phyloP scores from a whole-genome alignment of 2,329 filamentous ascomycete genomes.

The Leptographium wingfieldii region DNA sequence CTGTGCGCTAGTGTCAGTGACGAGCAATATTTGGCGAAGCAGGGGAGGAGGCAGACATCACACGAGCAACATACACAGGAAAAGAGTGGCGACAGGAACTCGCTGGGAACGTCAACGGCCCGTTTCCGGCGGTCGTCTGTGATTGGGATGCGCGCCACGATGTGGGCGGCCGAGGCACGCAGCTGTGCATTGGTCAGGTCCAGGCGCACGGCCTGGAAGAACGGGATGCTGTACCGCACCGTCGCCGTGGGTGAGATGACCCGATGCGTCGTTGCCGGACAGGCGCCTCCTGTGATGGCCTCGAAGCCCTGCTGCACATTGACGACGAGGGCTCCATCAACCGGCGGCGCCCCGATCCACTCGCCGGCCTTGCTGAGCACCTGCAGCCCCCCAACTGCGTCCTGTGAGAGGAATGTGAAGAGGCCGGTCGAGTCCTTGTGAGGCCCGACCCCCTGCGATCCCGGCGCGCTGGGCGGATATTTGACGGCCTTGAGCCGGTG shows the following conservation, averaged over 20 bases:
- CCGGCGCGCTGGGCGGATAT: constrained; percentile 27
- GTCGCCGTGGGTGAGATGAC: constrained; percentile 18
- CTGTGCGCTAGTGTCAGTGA: neutral
- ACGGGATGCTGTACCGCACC: constrained; percentile 27
- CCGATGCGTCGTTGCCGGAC: constrained; percentile 38
- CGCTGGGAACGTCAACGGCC: constrained; percentile 10
- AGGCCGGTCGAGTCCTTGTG: constrained; percentile 52
- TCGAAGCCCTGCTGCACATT: constrained; percentile 48
- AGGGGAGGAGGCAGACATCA: neutral
- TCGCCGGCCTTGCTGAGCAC: constrained; percentile 34
- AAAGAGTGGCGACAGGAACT: constrained; percentile 9
- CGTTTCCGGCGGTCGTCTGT: constrained; percentile 7
- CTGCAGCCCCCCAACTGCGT: constrained; percentile 37
- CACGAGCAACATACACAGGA: constrained; percentile 3
- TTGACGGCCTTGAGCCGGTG: constrained; percentile 47
- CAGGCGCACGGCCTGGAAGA: constrained; percentile 36
- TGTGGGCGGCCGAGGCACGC: constrained; percentile 5
- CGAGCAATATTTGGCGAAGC: neutral
- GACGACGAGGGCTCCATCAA: constrained; percentile 39
- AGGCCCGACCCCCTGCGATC: constrained; percentile 42
- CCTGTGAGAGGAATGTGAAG: constrained; percentile 51
- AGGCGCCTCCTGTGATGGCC: constrained; percentile 39
- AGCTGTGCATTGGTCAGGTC: constrained; percentile 18
- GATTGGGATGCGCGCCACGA: constrained; percentile 8
- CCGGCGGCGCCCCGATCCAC: constrained; percentile 37